Percentiles rank a stretch among this genome's conserved stretches.
phyloP scores from a whole-genome alignment of 73 alveolate genomes.

The Blepharisma japonicum region DNA sequence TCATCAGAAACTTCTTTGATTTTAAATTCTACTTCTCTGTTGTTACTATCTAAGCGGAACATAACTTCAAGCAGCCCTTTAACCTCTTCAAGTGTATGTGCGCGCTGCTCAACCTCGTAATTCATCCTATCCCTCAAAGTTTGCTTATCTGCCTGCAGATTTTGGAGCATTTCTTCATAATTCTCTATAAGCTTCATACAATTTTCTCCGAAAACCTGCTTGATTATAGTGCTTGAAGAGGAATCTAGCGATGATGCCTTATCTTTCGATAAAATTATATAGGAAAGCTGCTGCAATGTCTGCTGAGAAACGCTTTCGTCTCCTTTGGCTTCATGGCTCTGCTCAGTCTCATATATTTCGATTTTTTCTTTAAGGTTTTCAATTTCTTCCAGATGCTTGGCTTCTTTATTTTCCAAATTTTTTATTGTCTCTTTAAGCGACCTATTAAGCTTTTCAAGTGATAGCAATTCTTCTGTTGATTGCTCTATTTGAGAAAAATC shows the following conservation, averaged over 20 bases:
- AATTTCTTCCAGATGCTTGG: background rate
- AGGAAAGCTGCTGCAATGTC: background rate
- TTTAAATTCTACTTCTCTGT: no score
- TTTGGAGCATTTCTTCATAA: background rate
- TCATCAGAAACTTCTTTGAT: no score
- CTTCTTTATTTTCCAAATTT: no score
- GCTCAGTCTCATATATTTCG: background rate
- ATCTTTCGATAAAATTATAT: slow-evolving; percentile 14
- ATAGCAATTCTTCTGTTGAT: background rate
- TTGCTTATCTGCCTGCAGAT: background rate
- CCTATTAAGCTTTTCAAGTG: background rate
- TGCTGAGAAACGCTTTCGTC: background rate
- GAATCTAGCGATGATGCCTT: background rate
- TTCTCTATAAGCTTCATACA: background rate
- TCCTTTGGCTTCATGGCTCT: background rate
- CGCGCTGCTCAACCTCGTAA: no score
- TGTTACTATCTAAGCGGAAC: no score
- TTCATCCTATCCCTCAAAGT: background rate
- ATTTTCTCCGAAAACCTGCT: background rate
- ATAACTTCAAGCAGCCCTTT: no score
- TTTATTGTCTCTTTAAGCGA: no score
- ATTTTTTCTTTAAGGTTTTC: slow-evolving; percentile 3
- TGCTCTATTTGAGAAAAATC: background rate
- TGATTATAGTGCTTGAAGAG: background rate
- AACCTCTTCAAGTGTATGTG: no score